phyloP scores from a whole-genome alignment of 805 yeast genomes.

The Vanderwaltozyma yarrowii region DNA sequence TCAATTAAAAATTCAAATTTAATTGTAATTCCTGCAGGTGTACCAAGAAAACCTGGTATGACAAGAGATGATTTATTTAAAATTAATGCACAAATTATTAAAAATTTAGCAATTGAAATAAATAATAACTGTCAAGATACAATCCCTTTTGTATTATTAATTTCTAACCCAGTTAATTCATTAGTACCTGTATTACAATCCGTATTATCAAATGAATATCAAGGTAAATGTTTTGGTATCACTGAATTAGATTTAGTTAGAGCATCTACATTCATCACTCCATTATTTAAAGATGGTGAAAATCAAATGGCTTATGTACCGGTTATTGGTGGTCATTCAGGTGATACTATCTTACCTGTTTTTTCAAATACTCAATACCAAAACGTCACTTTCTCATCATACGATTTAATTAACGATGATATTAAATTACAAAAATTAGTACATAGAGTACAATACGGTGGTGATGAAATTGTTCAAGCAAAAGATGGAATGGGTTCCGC shows the following conservation, averaged over 20 bases:
- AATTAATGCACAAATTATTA: slow-evolving; percentile 73
- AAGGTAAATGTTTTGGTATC: slow-evolving; percentile 39
- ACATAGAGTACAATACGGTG: slow-evolving; percentile 78
- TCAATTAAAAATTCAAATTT: slow-evolving; percentile 77
- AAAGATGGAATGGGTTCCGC: slow-evolving; percentile 81
- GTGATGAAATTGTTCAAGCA: slow-evolving; percentile 82
- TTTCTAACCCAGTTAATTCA: slow-evolving; percentile 59
- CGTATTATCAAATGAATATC: background rate
- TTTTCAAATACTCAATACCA: slow-evolving; percentile 19
- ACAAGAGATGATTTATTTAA: slow-evolving; percentile 78
- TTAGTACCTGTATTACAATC: slow-evolving; percentile 3
- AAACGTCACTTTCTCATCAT: background rate
- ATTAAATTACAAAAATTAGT: slow-evolving; percentile 43
- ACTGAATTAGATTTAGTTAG: slow-evolving; percentile 72
- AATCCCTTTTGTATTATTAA: slow-evolving; percentile 35
- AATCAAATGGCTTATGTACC: slow-evolving; percentile 34
- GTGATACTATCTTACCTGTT: slow-evolving; percentile 72
- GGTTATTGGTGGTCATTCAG: slow-evolving; percentile 83
- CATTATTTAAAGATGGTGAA: slow-evolving; percentile 5
- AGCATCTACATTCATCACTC: slow-evolving; percentile 56
- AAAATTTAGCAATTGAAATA: slow-evolving; percentile 51
- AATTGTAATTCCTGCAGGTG: slow-evolving; percentile 84
- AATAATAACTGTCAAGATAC: background rate
- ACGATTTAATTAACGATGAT: slow-evolving; percentile 38
- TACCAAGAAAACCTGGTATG: slow-evolving; percentile 86